Conservation (phyloP, 129 eudicot species). For the Saussurea involucrata region DNA sequence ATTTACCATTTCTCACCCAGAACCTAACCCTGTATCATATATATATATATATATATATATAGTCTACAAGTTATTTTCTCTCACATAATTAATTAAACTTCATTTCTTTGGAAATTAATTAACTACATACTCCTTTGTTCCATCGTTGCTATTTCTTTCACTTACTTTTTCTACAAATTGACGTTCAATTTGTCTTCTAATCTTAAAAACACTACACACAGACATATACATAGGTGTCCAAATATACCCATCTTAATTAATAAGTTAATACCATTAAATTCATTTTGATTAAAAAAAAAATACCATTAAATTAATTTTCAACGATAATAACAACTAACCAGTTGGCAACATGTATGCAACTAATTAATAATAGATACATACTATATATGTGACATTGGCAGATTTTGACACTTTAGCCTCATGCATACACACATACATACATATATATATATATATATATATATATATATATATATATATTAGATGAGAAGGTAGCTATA, state of each 20-base stretch:
- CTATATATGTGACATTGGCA: background rate
- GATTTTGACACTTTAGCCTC: conserved; percentile 16
- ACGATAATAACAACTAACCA: background rate
- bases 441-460: too few relatives aligned
- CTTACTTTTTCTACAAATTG: conserved; percentile 38
- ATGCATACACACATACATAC: background rate
- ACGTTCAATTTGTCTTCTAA: conserved; percentile 19
- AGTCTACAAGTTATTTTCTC: background rate
- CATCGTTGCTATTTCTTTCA: conserved; percentile 27
- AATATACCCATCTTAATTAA: background rate
- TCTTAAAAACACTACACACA: background rate
- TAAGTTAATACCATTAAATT: too few relatives aligned
- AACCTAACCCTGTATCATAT: too few relatives aligned
- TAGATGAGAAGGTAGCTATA: too few relatives aligned
- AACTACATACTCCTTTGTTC: too few relatives aligned
- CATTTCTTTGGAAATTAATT: background rate
- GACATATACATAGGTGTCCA: background rate
- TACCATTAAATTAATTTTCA: too few relatives aligned
- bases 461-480: too few relatives aligned
- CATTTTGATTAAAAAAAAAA: too few relatives aligned
- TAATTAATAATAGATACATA: background rate
- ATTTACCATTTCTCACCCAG: too few relatives aligned
- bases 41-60: too few relatives aligned
- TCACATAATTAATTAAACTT: background rate
- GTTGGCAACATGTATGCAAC: background rate